A percentile compares a stretch with the other conserved stretches of the same genome.
phyloP scores from a whole-genome alignment of 305 asterid species.

The Fraxinus angustifolia region DNA sequence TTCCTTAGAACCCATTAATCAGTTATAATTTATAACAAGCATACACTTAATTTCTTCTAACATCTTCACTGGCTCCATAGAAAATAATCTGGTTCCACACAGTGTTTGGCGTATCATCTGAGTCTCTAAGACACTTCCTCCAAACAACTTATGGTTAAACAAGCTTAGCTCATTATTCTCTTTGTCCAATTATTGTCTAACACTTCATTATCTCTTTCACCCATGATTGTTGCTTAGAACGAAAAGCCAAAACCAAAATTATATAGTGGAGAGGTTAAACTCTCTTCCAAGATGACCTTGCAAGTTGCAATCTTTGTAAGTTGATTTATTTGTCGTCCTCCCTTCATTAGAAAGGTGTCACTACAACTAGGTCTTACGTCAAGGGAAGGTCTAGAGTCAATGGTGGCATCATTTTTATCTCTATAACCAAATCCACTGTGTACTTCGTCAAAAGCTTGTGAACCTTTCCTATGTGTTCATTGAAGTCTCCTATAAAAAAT shows the following conservation, averaged over 20 bases:
- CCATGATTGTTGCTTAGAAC: background rate
- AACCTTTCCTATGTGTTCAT: background rate
- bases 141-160: background rate
- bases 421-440: background rate
- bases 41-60: background rate
- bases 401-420: background rate
- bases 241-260: background rate
- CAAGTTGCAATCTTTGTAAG: background rate
- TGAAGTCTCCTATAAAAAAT: background rate
- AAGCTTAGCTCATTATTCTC: background rate
- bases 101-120: background rate
- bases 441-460: background rate
- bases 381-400: background rate
- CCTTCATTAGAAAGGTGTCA: background rate
- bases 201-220: background rate
- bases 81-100: background rate
- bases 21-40: background rate
- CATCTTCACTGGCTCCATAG: background rate
- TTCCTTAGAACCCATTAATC: background rate
- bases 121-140: background rate
- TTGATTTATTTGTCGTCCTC: background rate
- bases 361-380: background rate
- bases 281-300: background rate
- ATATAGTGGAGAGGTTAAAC: background rate
- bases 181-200: background rate